These are phyloP conservation scores for Teunomyces kruisii DNA, from an alignment of 805 yeast species.

Conservation along the genomic window DNA sequence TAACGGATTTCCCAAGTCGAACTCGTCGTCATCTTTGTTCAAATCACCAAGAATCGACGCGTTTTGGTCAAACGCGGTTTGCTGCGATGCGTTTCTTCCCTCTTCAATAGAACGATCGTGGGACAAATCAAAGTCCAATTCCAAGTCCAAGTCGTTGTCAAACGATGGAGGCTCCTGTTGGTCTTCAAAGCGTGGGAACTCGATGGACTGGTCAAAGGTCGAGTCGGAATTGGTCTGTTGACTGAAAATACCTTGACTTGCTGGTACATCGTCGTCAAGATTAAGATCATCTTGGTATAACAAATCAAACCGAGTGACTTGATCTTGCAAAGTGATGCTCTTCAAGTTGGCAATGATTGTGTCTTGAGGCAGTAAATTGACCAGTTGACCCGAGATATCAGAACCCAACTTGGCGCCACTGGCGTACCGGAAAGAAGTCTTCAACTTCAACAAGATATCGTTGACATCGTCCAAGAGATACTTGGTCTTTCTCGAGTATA, in stretches of 20 bases:
- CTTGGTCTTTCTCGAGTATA: constrained; percentile 82
- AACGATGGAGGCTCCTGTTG: constrained; percentile 20
- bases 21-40: constrained; percentile 18
- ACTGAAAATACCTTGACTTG: constrained; percentile 16
- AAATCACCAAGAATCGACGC: constrained; percentile 20
- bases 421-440: constrained; percentile 57
- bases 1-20: constrained; percentile 42
- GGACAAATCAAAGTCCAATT: constrained; percentile 29
- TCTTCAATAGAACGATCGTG: constrained; percentile 48
- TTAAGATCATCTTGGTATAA: constrained; percentile 60
- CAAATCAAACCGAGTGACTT: constrained; percentile 75
- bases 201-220: constrained; percentile 58
- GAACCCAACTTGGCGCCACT: constrained; percentile 29
- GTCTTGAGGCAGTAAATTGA: constrained; percentile 58
- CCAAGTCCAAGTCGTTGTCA: constrained; percentile 38
- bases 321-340: constrained; percentile 67
- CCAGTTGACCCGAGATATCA: constrained; percentile 31
- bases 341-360: constrained; percentile 61
- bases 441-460: constrained; percentile 70
- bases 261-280: constrained; percentile 26
- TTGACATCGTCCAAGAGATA: constrained; percentile 80
- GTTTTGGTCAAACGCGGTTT: constrained; percentile 21
- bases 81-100: constrained; percentile 44
- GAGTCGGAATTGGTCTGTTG: constrained; percentile 28
- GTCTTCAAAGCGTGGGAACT: constrained; percentile 56